Conservation (phyloP, 139 green algal species). For the Tetradesmus lagerheimii region DNA sequence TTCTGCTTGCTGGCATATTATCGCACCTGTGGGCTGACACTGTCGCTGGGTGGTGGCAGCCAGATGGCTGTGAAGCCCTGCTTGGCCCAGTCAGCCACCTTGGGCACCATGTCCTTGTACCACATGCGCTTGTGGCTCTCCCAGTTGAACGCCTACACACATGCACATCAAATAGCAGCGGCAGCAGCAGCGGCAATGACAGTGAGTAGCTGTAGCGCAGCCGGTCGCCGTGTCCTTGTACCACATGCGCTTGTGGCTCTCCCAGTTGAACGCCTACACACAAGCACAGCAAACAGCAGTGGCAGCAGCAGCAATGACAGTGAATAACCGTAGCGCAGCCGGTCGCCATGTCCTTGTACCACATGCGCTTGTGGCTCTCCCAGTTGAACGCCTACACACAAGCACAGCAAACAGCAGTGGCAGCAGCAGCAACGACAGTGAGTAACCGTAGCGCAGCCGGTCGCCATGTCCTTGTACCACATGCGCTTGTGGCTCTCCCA, state of each 20-base stretch:
- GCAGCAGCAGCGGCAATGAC: background rate
- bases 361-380: constrained; percentile 85
- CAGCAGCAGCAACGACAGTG: too few relatives aligned
- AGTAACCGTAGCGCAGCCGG: background rate
- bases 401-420: background rate
- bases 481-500: constrained; percentile 89
- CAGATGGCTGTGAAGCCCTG: constrained; percentile 93
- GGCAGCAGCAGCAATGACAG: too few relatives aligned
- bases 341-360: constrained; percentile 63
- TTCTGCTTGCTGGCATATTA: too few relatives aligned
- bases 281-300: background rate
- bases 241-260: constrained; percentile 82
- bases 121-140: constrained; percentile 83
- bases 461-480: constrained; percentile 68
- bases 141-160: constrained; percentile 97
- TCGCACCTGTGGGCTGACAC: constrained; percentile 82
- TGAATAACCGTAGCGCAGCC: background rate
- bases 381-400: constrained; percentile 95
- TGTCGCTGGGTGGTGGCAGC: constrained; percentile 94
- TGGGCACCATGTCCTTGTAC: constrained; percentile 60
- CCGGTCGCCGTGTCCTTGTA: constrained; percentile 57
- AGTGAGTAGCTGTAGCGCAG: background rate
- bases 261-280: constrained; percentile 96
- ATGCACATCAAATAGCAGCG: background rate
- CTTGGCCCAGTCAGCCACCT: constrained; percentile 64